Evolutionary conservation across 2,329 filamentous ascomycete species (phyloP).

Genomic region (Alternaria ethzedia): DNA sequence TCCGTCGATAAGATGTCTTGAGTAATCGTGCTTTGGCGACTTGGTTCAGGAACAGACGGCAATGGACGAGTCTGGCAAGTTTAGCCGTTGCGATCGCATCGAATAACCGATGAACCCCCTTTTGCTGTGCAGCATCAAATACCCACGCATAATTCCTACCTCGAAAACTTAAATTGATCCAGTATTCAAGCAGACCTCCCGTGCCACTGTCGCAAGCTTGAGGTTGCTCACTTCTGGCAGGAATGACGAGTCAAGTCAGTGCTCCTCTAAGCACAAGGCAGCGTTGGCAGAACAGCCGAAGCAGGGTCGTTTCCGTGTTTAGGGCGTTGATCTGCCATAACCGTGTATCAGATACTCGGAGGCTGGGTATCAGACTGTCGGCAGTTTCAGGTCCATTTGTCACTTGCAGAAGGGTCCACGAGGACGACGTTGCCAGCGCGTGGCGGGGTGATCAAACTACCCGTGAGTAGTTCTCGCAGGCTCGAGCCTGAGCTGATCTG

Average conservation of each 20-base stretch:
- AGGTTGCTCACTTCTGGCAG: slow-evolving; percentile 5
- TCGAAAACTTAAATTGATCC: slow-evolving; percentile 2
- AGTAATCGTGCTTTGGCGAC: slow-evolving; percentile 14
- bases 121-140: neutral
- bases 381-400: slow-evolving; percentile 45
- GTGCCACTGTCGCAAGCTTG: neutral
- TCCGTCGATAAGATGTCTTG: slow-evolving; percentile 3
- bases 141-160: neutral
- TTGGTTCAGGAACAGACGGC: slow-evolving; percentile 8
- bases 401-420: slow-evolving; percentile 26
- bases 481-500: slow-evolving; percentile 7
- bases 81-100: slow-evolving; percentile 27
- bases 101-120: slow-evolving; percentile 1
- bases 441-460: slow-evolving; percentile 20
- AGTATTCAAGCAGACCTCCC: neutral
- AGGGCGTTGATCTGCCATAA: slow-evolving; percentile 33
- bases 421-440: slow-evolving; percentile 14
- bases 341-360: slow-evolving; percentile 40
- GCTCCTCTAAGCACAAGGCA: neutral
- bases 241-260: slow-evolving; percentile 6
- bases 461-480: slow-evolving; percentile 21
- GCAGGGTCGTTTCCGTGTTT: slow-evolving; percentile 5
- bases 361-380: slow-evolving; percentile 40
- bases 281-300: slow-evolving; percentile 1
- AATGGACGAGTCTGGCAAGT: slow-evolving; percentile 22